These are phyloP conservation scores for Cryphonectria radicalis DNA, from an alignment of 2,329 filamentous ascomycete genomes.

Conservation along the genomic window DNA sequence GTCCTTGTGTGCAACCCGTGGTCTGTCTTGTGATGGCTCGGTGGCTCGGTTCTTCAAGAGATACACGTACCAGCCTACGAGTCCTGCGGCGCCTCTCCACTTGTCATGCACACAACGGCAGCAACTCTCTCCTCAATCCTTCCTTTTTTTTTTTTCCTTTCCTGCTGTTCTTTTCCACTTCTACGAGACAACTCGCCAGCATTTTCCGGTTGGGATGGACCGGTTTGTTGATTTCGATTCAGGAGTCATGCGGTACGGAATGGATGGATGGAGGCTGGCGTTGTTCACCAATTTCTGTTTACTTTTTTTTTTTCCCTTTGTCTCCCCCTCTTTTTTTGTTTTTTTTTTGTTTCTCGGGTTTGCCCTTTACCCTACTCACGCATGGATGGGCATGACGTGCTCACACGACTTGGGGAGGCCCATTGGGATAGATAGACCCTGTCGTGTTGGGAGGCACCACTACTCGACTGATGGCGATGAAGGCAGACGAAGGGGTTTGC, in stretches of 20 bases:
- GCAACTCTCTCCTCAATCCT: neutral
- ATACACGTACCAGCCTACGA: neutral
- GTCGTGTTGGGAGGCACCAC: neutral
- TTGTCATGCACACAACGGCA: neutral
- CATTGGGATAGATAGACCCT: neutral
- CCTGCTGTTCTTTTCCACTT: neutral
- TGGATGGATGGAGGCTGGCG: neutral
- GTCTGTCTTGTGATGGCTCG: neutral
- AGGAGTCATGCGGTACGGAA: constrained; percentile 1
- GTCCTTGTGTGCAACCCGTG: neutral
- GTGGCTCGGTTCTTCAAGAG: neutral
- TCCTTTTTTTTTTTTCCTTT: neutral
- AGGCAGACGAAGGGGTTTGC: neutral
- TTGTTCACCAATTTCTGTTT: neutral
- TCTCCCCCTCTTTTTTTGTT: neutral
- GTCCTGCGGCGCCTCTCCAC: neutral
- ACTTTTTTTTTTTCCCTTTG: neutral
- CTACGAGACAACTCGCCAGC: neutral
- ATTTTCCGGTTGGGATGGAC: neutral
- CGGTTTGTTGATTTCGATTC: neutral
- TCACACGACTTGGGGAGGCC: neutral
- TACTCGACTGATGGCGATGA: neutral
- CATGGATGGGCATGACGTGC: neutral
- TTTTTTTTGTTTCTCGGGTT: neutral
- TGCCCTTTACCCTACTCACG: neutral